Percentiles rank a stretch among this genome's conserved stretches.
These are phyloP conservation scores for Glarea lozoyensis DNA, from an alignment of 495 filamentous ascomycete species.

Conservation along the genomic window DNA sequence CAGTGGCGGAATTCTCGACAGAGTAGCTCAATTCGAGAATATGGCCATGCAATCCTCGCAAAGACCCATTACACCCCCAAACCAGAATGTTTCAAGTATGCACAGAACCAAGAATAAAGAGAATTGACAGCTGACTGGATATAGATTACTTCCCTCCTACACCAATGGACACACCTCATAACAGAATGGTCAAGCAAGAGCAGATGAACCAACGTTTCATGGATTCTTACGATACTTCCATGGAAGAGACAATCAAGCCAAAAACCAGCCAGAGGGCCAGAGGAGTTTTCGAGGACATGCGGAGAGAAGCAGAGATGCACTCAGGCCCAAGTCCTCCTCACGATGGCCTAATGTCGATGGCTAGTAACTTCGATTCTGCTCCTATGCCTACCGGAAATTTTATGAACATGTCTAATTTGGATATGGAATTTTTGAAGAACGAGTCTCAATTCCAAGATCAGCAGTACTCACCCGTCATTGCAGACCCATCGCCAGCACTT, in stretches of 20 bases:
- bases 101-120: no score
- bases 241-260: slow-evolving; percentile 49
- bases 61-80: slow-evolving; percentile 49
- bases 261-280: slow-evolving; percentile 24
- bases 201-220: slow-evolving; percentile 33
- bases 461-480: slow-evolving; percentile 11
- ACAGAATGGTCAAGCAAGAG: slow-evolving; percentile 27
- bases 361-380: slow-evolving; percentile 34
- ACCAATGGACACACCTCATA: slow-evolving; percentile 36
- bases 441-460: slow-evolving; percentile 34
- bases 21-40: slow-evolving; percentile 41
- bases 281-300: slow-evolving; percentile 25
- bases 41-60: slow-evolving; percentile 29
- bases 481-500: slow-evolving; percentile 18
- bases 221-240: slow-evolving; percentile 45
- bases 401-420: slow-evolving; percentile 42
- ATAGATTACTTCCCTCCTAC: slow-evolving; percentile 41
- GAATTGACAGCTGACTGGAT: no score
- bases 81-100: slow-evolving; percentile 46
- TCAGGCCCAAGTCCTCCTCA: slow-evolving; percentile 39
- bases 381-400: slow-evolving; percentile 44
- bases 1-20: slow-evolving; percentile 45
- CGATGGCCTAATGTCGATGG: slow-evolving; percentile 23
- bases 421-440: slow-evolving; percentile 41
- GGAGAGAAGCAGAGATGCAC: slow-evolving; percentile 15